Conservation (phyloP, 768 basidiomycete genomes). For the Calocera viscosa region DNA sequence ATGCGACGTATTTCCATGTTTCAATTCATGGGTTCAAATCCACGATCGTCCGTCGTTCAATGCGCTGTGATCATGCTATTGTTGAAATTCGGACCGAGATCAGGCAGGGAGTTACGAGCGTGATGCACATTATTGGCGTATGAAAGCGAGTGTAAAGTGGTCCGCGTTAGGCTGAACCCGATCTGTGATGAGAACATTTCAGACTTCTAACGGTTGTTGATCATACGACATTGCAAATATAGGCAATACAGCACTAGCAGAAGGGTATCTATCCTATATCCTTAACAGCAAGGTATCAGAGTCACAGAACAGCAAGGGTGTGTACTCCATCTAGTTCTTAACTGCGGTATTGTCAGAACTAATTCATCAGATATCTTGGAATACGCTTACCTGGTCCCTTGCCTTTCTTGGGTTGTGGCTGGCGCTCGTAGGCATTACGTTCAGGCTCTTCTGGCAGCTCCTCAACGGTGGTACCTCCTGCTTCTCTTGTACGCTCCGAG, state of each 20-base stretch:
- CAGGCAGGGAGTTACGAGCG: not conserved
- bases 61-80: not conserved
- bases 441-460: conserved; percentile 22
- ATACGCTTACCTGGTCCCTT: conserved; percentile 6
- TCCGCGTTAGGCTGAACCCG: not conserved
- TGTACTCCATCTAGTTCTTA: not conserved
- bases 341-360: not conserved
- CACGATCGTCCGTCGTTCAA: not conserved
- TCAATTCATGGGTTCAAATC: not conserved
- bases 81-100: not conserved
- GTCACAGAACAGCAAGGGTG: not conserved
- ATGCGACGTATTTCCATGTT: conserved; percentile 9
- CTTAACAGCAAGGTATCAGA: not conserved
- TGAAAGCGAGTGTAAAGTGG: not conserved
- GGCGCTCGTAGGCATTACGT: conserved; percentile 30
- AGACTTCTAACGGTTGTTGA: not conserved
- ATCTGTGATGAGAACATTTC: not conserved
- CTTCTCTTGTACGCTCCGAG: conserved; percentile 15
- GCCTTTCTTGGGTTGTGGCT: conserved; percentile 18
- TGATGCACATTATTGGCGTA: not conserved
- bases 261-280: too few relatives aligned
- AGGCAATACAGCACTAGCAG: not conserved
- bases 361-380: not conserved
- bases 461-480: conserved; percentile 17
- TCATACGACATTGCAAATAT: not conserved